Base-by-base conservation (phyloP, 768 basidiomycete species). In the Glaciozyma antarctica region DNA sequence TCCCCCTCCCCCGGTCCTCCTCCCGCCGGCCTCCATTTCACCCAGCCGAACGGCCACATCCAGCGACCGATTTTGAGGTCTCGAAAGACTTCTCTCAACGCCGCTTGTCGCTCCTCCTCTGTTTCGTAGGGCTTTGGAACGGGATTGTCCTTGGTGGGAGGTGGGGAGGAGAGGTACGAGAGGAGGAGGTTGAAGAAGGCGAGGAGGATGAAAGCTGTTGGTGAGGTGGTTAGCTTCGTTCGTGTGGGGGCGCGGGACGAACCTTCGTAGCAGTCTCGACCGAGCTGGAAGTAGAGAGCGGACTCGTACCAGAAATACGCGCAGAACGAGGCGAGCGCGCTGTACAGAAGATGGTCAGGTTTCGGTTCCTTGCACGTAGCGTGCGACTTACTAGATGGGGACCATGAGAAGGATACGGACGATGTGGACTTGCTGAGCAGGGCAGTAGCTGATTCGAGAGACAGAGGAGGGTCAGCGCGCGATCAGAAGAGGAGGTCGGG, bases 181-280 rank as follows among this genome's bases (percentile, higher is more conserved):
- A 88, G 78, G 34, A 90, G 80, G 41, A 90, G 81, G 73, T 87
- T 88, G 77, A 90, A 88, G 79, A 88, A 88, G 3, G 86, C 80
- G 0, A 84, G 86, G 65, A 90, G 78, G 17, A 88, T 84, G 47
- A 85, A 82, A 16, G 86, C 82, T 41, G 38, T 15, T 2, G 13
- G 12, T 10, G 38, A 5, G 13, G 8, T 10, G 2, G 38, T 41
- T 41, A 15, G 38, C 38, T 15, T 41, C 12, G 38, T 10, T 12
- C 7, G 38, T 12, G 38, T 2, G 38, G 12, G 12, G 38, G 13
- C 2, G 2, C 2, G 38, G 12, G 13, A 15, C 38, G 38, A 2
- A 41, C 38, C 38, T 78, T 88, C 88, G 75, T 88, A 89, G 67
- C 82, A 81, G 73, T 88, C 87, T 53, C 87, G 81, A 59, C 87